Conservation (phyloP, 2,329 filamentous ascomycete species). For the Fusarium sp. region DNA sequence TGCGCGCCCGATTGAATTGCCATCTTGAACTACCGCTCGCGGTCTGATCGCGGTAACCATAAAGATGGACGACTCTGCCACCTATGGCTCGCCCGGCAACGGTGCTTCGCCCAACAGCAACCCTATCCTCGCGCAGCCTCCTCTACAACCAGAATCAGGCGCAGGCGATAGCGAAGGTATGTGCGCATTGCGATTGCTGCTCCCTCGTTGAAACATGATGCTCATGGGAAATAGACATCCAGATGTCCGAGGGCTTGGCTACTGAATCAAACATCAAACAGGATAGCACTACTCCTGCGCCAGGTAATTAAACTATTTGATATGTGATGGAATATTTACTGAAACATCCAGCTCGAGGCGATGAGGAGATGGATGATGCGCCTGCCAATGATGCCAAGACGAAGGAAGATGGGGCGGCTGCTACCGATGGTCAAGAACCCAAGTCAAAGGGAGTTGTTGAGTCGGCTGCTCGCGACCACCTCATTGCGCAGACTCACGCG, state of each 20-base stretch:
- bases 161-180: constrained; percentile 62
- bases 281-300: constrained; percentile 70
- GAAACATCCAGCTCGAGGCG: constrained; percentile 73
- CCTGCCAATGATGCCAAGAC: constrained; percentile 64
- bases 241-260: constrained; percentile 68
- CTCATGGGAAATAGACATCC: constrained; percentile 64
- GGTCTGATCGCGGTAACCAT: constrained; percentile 30
- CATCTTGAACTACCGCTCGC: constrained; percentile 18
- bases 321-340: constrained; percentile 66
- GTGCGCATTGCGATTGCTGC: constrained; percentile 10
- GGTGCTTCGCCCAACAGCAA: constrained; percentile 69
- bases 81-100: constrained; percentile 69
- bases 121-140: constrained; percentile 67
- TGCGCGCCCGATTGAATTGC: constrained; percentile 36
- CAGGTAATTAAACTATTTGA: constrained; percentile 69
- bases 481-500: constrained; percentile 92
- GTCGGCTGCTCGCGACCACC: constrained; percentile 88
- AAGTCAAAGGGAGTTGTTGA: constrained; percentile 87
- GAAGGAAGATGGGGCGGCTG: constrained; percentile 61
- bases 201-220: not conserved
- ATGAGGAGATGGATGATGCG: constrained; percentile 84
- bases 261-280: constrained; percentile 68
- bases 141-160: constrained; percentile 60
- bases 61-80: constrained; percentile 70
- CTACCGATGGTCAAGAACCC: constrained; percentile 65